Evolutionary conservation across 495 filamentous ascomycete genomes (phyloP), one percentile per base, ranked within the genome.

Genomic region (Talaromyces nanjingensis): DNA sequence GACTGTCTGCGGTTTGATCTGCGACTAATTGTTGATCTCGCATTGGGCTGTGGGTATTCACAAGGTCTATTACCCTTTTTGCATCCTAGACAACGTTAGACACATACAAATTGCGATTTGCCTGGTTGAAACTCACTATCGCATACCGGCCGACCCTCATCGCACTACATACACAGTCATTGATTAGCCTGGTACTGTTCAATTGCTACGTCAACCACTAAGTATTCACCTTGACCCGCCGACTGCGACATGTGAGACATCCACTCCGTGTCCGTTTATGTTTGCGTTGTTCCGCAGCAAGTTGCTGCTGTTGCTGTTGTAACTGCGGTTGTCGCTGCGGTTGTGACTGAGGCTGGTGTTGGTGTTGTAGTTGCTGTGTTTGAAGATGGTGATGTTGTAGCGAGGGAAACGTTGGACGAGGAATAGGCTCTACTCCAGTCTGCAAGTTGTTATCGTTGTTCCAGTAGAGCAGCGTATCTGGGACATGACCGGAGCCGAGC

Each of bases 211-310:
- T n/a, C 37, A 20, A 20, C 63, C 73, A 25, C 60, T 14, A 53
- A 45, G 31, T 62, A 49, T 60, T 65, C 81, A 91, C 90, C 86
- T 98, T 98, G 63, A 98, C 92, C 67, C 94, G 83, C 54, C 94
- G 84, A 64, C 86, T 85, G 69, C 94, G 85, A 72, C 94, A 98
- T 14, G 94, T 98, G 74, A 89, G 96, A 76, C 94, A 98, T 37
- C 94, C 94, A 63, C 91, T 96, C 66, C 94, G 82, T 54, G 94
- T 97, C 65, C 94, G 87, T 58, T 93, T 89, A 70, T 97, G 93
- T 72, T 97, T 98, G 68, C 96, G 89, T 67, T 90, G 87, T 62
- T 97, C 93, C 18, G 72, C 60, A 47, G 70, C 60, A 33, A 72
- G 68, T 64, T 74, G 74, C 24, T 74, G 71, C 49, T 68, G 70